Evolutionary conservation across 495 filamentous ascomycete genomes (phyloP).

Genomic region (Paragyromitra xinjiangensis): DNA sequence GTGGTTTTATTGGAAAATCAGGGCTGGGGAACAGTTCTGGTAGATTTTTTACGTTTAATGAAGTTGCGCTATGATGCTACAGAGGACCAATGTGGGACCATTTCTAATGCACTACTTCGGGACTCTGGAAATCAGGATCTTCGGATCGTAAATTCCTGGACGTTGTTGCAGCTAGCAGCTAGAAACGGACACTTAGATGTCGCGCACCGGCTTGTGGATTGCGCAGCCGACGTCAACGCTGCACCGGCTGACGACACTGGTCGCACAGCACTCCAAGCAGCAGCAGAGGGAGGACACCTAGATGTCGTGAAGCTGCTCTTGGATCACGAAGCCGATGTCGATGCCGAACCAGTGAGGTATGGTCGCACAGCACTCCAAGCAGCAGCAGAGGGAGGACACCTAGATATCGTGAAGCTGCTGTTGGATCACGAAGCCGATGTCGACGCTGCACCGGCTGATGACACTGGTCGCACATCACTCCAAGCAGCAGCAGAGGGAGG

Average conservation of each 20-base stretch:
- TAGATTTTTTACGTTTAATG: neutral
- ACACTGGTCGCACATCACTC: constrained; percentile 1
- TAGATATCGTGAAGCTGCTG: neutral
- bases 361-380: constrained; percentile 1
- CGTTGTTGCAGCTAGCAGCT: constrained; percentile 1
- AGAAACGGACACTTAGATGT: neutral
- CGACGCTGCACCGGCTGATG: neutral
- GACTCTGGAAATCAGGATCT: neutral
- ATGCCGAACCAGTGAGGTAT: neutral
- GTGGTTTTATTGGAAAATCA: neutral
- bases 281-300: neutral
- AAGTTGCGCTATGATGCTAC: neutral
- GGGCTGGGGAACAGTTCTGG: neutral
- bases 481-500: neutral
- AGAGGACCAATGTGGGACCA: neutral
- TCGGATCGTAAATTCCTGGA: constrained; percentile 1
- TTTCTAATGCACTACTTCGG: neutral
- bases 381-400: neutral
- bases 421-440: neutral
- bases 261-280: constrained; percentile 8
- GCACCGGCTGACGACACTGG: neutral
- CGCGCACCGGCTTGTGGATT: neutral
- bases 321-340: neutral
- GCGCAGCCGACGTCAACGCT: neutral
- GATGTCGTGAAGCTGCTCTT: neutral